Evolutionary conservation across 1,139 yeast species (phyloP).

Genomic region (Magnusiomyces fungicola): DNA sequence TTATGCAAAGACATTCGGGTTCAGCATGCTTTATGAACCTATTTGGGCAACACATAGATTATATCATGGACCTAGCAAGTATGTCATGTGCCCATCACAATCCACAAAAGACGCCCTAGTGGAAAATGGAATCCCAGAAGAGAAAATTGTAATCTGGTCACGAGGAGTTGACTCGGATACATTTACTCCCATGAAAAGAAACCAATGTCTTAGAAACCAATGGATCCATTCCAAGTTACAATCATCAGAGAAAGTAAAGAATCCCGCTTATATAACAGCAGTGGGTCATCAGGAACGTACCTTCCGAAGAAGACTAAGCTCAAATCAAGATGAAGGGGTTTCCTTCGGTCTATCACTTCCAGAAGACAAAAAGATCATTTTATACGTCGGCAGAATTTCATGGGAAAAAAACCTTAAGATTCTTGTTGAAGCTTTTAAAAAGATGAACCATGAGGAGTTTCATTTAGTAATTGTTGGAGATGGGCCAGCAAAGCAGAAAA

Average conservation of each 20-base stretch:
- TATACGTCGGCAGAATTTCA: slow-evolving; percentile 20
- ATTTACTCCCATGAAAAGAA: slow-evolving; percentile 14
- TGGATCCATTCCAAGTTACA: not conserved
- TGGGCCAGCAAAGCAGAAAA: slow-evolving; percentile 18
- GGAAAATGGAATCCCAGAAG: slow-evolving; percentile 16
- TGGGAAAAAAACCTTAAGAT: slow-evolving; percentile 25
- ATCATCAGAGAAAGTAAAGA: too few relatives aligned
- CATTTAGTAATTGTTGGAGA: slow-evolving; percentile 20
- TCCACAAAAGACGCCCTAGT: slow-evolving; percentile 17
- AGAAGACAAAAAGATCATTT: slow-evolving; percentile 14
- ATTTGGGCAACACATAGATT: slow-evolving; percentile 19
- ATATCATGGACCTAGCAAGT: slow-evolving; percentile 17
- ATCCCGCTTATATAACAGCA: too few relatives aligned
- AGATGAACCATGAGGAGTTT: slow-evolving; percentile 21
- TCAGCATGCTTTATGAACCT: slow-evolving; percentile 17
- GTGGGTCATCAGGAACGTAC: too few relatives aligned
- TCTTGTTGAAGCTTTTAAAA: slow-evolving; percentile 25
- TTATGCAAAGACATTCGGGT: slow-evolving; percentile 20
- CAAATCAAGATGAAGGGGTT: slow-evolving; percentile 16
- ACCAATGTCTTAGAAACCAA: slow-evolving; percentile 12
- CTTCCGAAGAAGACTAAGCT: too few relatives aligned
- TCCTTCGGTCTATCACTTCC: slow-evolving; percentile 15
- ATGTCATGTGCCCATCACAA: slow-evolving; percentile 18
- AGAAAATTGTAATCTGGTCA: slow-evolving; percentile 18
- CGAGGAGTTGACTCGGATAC: slow-evolving; percentile 18